Evolutionary conservation across 768 basidiomycete species (phyloP), one percentile per base, ranked within the genome.

Genomic region (Boletus vermiculosoides): DNA sequence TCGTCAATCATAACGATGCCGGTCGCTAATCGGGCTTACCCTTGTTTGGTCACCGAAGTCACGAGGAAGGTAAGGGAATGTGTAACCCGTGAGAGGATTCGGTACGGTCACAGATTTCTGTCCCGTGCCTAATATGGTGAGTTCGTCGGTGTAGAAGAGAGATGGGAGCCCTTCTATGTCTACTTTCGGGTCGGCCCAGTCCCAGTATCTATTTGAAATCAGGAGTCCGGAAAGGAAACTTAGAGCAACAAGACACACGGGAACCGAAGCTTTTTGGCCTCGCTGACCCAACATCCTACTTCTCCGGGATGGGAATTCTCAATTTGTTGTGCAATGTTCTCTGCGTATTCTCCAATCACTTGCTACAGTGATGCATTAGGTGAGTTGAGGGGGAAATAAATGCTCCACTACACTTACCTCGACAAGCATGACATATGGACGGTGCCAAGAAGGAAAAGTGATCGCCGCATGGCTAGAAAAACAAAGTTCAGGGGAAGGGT

Each of bases 391-490:
- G 16, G 15, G n/a, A n/a, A 23, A 18, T 41, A 23, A 16, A 12
- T 8, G 33, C 6, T 36, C 5, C 13, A 30, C 20, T 37, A 18
- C n/a, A 48, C 54, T n/a, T 23, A 68, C 67, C 45, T 68, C 67
- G 13, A 68, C 45, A n/a, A 69, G 57, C 68, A 68, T 58, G 11
- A 69, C 30, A 30, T 68, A 68, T n/a, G 68, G 68, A 13, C 68
- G 65, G 30, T 68, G 67, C 68, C 68, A 68, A 47, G 67, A 45
- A 28, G 65, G 55, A 37, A 68, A 68, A 23, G 66, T 55, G 41
- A 68, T 45, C 3, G 58, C 56, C 13, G 58, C 57, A 40, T 68
- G 67, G 46, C 67, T 68, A 30, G 28, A 52, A 33, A 47, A 42
- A 20, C 9, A 4, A 18, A 8, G 5, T 49, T 36, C 8, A 56